Evolutionary conservation across 371 early-diverging fungal species (phyloP), one percentile per base, ranked within the genome.

Genomic region (Rhizopus stolonifer): DNA sequence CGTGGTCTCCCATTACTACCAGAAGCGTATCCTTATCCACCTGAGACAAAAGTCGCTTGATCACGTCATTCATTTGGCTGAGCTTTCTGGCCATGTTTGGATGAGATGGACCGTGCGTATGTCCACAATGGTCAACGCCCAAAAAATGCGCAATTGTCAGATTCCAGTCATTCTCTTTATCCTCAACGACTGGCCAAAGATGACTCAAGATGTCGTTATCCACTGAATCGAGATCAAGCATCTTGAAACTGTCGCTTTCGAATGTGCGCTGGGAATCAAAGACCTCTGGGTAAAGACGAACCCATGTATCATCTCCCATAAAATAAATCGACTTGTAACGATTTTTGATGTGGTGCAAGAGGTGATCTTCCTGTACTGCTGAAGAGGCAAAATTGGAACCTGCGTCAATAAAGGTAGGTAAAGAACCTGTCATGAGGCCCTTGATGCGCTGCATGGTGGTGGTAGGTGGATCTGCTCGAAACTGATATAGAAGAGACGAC

Each of bases 1-100:
- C 99, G 64, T 99, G 99, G 70, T 99, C 99, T 18, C 99, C 99
- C 73, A 96, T 84, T n/a, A 99, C 87, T 11, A 95, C 78, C 10
- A 99, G 74, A 7, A 95, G 61, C 0, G 99, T 94, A 14, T 95
- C 89, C 6, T 93, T 72, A 53, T 90, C 89, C n/a, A 98, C 72
- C 15, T 72, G 67, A 0, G 74, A 59, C 22, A 93, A 71, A 2
- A 95, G 64, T 1, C 81, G 67, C 31, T 80, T 72, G 14, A 99
- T 69, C 19, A 94, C 81, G 6, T 61, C 58, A 71, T 99, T 88
- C 85, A 96, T 90, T 65, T 97, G 87, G 0, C 54, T 58, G 26
- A 97, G 74, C 64, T 96, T 95, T 19, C 62, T 65, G 10, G 82
- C 82, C 90, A 98, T 96, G 18, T 87, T 85, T 3, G 83, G 81